Evolutionary conservation across 192 early-diverging fungal species (phyloP), one percentile per base, ranked within the genome.

Genomic region (Phycomyces nitens): DNA sequence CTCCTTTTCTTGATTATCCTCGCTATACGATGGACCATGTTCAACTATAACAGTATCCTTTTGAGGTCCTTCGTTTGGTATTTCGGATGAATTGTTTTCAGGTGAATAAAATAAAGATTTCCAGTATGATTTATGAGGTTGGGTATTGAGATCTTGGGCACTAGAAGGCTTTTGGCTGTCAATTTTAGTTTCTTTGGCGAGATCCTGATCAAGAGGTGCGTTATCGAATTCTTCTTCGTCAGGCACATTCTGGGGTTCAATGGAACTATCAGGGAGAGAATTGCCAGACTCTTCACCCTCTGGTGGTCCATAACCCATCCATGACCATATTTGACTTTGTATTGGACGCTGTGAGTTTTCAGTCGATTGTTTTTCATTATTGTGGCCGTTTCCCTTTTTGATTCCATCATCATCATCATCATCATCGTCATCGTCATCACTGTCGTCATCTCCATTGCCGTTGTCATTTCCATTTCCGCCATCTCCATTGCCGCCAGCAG

Each of bases 321-420:
- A 58, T 9, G 65, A 43, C 65, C 52, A 61, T 22, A 61, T 41
- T 24, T 65, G n/a, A n/a, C 3, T 8, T 11, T 47, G 44, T 11
- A n/a, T 3, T 47, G 44, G 12, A 47, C 44, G 44, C 3, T 47
- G 44, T 14, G 44, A 47, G 44, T 3, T 47, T n/a, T 11, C 18
- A 18, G 44, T 3, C 7, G 29, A 7, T 34, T 34, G 29, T 11
- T 47, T 47, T 47, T 47, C 12, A 11, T 11, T 18, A 47, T 2
- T 7, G 11, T 7, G 3, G 29, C 7, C 29, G 29, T 34, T 7
- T 47, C 12, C 11, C 44, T 47, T 47, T 3, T n/a, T 3, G 12
- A 47, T 47, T 47, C 44, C n/a, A n/a, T 47, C 18, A n/a, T 3
- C 12, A 18, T 47, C 18, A 3, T 47, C 2, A 47, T 47, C 18